These are phyloP conservation scores for Avena atlantica DNA, from an alignment of 176 grass and related monocot species.

Conservation along the genomic window DNA sequence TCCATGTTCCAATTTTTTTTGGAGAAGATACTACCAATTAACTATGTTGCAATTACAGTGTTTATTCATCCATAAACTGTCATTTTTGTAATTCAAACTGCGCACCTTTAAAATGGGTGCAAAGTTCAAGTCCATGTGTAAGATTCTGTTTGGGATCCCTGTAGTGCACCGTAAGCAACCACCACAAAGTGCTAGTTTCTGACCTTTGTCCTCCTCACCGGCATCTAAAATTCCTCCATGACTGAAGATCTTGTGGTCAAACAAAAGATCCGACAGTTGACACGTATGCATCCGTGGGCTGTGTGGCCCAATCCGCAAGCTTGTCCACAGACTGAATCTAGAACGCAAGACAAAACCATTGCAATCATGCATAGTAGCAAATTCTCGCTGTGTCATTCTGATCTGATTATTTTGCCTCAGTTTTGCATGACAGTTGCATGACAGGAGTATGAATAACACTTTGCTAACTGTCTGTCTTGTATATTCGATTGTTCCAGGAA, in stretches of 20 bases:
- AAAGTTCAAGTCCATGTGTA: no score
- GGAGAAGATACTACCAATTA: no score
- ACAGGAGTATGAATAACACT: background rate
- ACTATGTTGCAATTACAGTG: no score
- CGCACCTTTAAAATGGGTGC: no score
- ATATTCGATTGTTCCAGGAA: constrained; percentile 50
- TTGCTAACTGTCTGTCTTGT: background rate
- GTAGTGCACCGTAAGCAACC: background rate
- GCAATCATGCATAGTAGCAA: background rate
- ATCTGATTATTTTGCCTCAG: background rate
- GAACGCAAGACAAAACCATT: background rate
- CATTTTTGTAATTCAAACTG: no score
- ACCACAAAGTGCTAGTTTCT: background rate
- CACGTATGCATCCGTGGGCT: background rate
- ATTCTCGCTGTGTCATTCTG: background rate
- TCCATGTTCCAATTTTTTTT: no score
- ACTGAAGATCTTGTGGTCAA: no score
- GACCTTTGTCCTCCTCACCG: no score
- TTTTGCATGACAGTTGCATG: background rate
- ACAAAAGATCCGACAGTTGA: background rate
- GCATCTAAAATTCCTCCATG: no score
- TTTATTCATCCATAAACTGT: no score
- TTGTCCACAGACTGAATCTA: background rate
- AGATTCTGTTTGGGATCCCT: background rate
- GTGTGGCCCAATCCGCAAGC: background rate